Evolutionary conservation across 371 early-diverging fungal genomes (phyloP), one percentile per base, ranked within the genome.

Genomic region (Mucor irregularis): DNA sequence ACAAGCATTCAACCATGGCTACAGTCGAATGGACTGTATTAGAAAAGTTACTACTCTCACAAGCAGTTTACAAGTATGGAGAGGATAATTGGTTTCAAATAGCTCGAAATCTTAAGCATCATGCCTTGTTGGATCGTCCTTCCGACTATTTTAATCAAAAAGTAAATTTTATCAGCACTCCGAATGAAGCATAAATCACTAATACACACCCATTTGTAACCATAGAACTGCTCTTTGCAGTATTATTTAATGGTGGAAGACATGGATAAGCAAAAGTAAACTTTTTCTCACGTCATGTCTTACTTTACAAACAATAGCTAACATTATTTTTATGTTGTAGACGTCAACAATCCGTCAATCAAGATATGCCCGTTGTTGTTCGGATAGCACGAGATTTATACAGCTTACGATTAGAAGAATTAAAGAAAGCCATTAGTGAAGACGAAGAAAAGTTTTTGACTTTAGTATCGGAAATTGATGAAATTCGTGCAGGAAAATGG

Each of bases 51-150:
- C 56, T 88, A 11, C 72, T 88, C 14, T 82, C 76, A 17, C 88
- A 88, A 56, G 76, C 84, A 29, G 87, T 86, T 33, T 82, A 84
- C 62, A 84, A 84, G 52, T 74, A 76, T 67, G 83, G 86, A n/a
- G 85, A 81, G 58, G 79, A 81, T 42, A 77, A 79, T 48, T 88
- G 86, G 86, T 65, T 74, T 16, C 73, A 78, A 22, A 78, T 86
- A 39, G 74, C 84, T 26, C 72, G 76, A 29, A 73, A 73, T 37
- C 64, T 88, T 50, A 75, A 78, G 37, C 68, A 69, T 10, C 84
- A 86, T 58, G 72, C 80, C n/a, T 56, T 79, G 48, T 40, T 82
- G 10, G 66, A 74, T 54, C 64, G 81, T 28, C 65, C 80, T n/a
- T 64, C 62, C 40, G 81, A 76, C 54, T 80, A 74, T 40, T 80